Conservation (phyloP, 768 basidiomycete genomes). For the Boletellus ananiceps region DNA sequence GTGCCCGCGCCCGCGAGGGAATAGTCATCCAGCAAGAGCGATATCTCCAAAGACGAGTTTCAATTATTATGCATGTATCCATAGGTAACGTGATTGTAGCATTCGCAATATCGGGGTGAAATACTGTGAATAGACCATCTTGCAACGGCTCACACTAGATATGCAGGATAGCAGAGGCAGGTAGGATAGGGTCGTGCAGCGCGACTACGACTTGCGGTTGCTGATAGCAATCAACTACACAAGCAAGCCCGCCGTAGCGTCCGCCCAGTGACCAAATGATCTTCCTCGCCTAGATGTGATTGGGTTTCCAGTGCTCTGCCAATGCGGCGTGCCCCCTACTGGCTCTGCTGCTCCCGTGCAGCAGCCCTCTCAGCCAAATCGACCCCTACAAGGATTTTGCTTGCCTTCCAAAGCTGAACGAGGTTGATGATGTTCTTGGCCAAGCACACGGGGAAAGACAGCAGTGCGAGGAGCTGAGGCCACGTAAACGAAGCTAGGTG, state of each 20-base stretch:
- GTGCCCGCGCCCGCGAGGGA: no score
- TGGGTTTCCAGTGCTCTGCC: background rate
- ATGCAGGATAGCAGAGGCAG: slow-evolving; percentile 4
- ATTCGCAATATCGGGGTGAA: background rate
- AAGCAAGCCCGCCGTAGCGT: slow-evolving; percentile 8
- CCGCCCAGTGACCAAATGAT: slow-evolving; percentile 5
- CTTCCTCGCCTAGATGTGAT: slow-evolving; percentile 16
- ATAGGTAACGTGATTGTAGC: slow-evolving; percentile 8
- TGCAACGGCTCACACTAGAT: slow-evolving; percentile 7
- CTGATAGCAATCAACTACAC: slow-evolving; percentile 13
- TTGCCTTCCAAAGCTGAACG: slow-evolving; percentile 98
- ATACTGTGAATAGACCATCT: slow-evolving; percentile 13
- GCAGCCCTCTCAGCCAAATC: slow-evolving; percentile 82
- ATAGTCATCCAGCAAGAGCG: no score
- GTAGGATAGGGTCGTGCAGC: slow-evolving; percentile 9
- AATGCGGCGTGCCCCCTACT: slow-evolving; percentile 4
- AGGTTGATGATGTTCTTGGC: slow-evolving; percentile 90
- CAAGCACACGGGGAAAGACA: slow-evolving; percentile 64
- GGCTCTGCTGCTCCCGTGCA: slow-evolving; percentile 39
- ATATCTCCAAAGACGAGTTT: no score
- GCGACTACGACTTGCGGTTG: background rate
- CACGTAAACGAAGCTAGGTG: slow-evolving; percentile 51
- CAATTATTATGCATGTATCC: slow-evolving; percentile 17
- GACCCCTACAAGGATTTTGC: slow-evolving; percentile 89
- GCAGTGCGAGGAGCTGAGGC: slow-evolving; percentile 64